These are phyloP conservation scores for Paradendryphiella salina DNA, from an alignment of 2,329 filamentous ascomycete species.

Conservation along the genomic window DNA sequence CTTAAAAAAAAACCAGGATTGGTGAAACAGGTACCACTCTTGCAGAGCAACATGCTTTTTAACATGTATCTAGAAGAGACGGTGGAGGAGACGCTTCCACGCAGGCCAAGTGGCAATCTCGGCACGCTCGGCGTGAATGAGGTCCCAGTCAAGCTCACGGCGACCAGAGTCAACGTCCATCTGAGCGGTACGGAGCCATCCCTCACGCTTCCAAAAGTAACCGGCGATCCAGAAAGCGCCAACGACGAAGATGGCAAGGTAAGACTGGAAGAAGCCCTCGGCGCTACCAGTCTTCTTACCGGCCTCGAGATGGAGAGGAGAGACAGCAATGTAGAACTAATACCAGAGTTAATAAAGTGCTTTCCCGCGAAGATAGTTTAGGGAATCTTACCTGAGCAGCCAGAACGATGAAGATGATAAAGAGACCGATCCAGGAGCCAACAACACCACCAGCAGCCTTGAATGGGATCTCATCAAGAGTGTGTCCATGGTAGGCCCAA, in stretches of 20 bases:
- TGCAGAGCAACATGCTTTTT: neutral
- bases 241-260: conserved; percentile 54
- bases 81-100: conserved; percentile 48
- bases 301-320: conserved; percentile 25
- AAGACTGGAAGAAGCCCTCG: conserved; percentile 52
- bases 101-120: conserved; percentile 56
- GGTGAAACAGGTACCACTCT: no score
- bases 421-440: conserved; percentile 48
- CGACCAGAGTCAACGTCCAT: conserved; percentile 71
- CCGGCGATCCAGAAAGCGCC: conserved; percentile 52
- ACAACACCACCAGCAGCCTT: conserved; percentile 47
- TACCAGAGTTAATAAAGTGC: conserved; percentile 5
- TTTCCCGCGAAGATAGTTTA: neutral
- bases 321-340: conserved; percentile 49
- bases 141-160: conserved; percentile 67
- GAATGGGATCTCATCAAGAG: conserved; percentile 53
- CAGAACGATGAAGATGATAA: conserved; percentile 47
- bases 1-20: neutral
- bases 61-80: conserved; percentile 34
- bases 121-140: conserved; percentile 60
- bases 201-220: conserved; percentile 66
- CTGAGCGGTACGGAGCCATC: conserved; percentile 61
- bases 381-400: conserved; percentile 44
- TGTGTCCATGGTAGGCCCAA: conserved; percentile 46
- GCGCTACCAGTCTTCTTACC: conserved; percentile 39